phyloP scores from a whole-genome alignment of 441 rosid genomes.

The Manihot esculenta region DNA sequence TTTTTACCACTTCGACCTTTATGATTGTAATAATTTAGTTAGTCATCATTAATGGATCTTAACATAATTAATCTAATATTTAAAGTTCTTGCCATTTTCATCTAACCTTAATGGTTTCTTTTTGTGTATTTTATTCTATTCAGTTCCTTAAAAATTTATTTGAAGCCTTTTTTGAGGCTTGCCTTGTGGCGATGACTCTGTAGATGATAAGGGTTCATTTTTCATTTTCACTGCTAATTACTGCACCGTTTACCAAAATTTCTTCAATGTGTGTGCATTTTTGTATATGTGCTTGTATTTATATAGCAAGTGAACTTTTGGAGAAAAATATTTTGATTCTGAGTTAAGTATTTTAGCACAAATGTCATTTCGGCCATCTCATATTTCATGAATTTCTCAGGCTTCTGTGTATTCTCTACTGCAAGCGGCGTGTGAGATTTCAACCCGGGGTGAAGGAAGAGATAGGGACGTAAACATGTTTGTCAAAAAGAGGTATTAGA shows the following conservation, averaged over 20 bases:
- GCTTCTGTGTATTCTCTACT: constrained; percentile 79
- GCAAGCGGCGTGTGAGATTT: constrained; percentile 91
- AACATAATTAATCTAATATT: neutral
- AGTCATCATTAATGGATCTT: neutral
- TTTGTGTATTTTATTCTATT: too few species aligned
- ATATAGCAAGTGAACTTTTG: neutral
- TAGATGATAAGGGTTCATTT: neutral
- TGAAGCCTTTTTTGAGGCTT: neutral
- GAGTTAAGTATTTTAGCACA: constrained; percentile 1
- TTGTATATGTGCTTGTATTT: too few species aligned
- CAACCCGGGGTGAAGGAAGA: constrained; percentile 75
- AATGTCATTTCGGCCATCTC: constrained; percentile 26
- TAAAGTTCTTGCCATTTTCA: neutral
- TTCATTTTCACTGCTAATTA: neutral
- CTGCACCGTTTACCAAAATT: neutral
- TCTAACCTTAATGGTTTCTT: too few species aligned
- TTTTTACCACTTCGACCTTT: constrained; percentile 1
- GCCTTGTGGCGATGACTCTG: neutral
- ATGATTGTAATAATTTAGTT: neutral
- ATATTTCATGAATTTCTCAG: constrained; percentile 49
- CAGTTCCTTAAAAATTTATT: too few species aligned
- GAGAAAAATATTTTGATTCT: constrained; percentile 1
- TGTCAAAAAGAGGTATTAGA: constrained; percentile 77
- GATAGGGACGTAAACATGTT: constrained; percentile 76
- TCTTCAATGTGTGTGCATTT: neutral